Percentiles rank a stretch among this genome's conserved stretches.
These are phyloP conservation scores for Lodderomyces pseudojiufengensis DNA, from an alignment of 1,139 yeast species.

Conservation along the genomic window DNA sequence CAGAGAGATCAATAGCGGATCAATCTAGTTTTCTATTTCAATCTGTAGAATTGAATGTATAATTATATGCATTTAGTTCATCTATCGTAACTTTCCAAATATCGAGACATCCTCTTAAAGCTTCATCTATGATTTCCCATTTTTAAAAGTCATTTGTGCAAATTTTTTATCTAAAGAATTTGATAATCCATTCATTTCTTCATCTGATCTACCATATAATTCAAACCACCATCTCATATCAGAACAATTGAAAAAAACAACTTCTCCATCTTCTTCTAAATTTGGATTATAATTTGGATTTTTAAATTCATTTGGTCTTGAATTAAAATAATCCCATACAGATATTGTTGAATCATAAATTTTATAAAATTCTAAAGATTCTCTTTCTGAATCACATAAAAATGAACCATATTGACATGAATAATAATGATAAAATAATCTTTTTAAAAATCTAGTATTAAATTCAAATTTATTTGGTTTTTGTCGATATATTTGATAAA, in stretches of 20 bases:
- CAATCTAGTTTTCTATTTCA: no score
- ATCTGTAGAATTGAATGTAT: not conserved
- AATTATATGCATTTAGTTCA: no score
- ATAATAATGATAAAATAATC: conserved; percentile 81
- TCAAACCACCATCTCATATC: conserved; percentile 88
- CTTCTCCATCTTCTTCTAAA: conserved; percentile 35
- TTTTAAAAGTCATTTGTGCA: conserved; percentile 31
- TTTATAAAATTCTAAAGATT: conserved; percentile 34
- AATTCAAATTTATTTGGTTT: conserved; percentile 75
- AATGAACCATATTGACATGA: conserved; percentile 96
- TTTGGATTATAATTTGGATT: conserved; percentile 41
- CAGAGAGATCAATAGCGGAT: no score
- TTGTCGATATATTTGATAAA: conserved; percentile 73
- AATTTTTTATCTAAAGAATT: conserved; percentile 43
- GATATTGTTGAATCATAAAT: conserved; percentile 56
- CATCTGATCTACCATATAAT: conserved; percentile 69
- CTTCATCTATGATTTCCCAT: not conserved
- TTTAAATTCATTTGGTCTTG: conserved; percentile 67
- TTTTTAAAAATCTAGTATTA: conserved; percentile 80
- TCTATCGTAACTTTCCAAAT: no score
- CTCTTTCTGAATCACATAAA: conserved; percentile 69
- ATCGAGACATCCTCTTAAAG: no score
- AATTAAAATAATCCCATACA: conserved; percentile 91
- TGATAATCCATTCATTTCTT: conserved; percentile 71
- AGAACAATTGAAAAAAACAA: conserved; percentile 63